These are phyloP conservation scores for Circinella minor DNA, from an alignment of 371 early-diverging fungal species.

Conservation along the genomic window DNA sequence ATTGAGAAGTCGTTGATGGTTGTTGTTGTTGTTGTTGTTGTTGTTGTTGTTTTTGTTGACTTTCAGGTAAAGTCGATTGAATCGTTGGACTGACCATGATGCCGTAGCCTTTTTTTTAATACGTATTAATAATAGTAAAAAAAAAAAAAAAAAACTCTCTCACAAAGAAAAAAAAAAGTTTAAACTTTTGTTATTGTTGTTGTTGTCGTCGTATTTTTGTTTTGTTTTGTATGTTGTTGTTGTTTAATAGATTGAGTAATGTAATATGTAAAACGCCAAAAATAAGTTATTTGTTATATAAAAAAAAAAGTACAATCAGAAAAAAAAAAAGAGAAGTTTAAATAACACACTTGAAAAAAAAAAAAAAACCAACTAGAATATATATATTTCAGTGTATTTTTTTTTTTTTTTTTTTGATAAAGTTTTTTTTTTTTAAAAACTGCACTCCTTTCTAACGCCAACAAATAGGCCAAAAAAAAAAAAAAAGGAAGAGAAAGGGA, in stretches of 20 bases:
- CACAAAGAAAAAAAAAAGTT: background rate
- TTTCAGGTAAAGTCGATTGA: background rate
- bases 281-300: too few relatives aligned
- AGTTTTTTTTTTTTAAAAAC: background rate
- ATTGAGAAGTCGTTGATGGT: background rate
- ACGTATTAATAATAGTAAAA: background rate
- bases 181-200: background rate
- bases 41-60: conserved; percentile 10
- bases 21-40: conserved; percentile 10
- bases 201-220: background rate
- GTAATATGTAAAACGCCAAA: too few relatives aligned
- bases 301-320: too few relatives aligned
- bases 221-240: too few relatives aligned
- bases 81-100: conserved; percentile 3
- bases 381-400: background rate
- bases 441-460: conserved; percentile 1
- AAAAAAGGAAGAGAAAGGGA: background rate
- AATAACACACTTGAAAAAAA: background rate
- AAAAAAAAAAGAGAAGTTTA: background rate
- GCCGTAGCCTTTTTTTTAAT: background rate
- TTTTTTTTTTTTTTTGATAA: background rate
- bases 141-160: background rate
- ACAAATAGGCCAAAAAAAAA: background rate
- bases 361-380: background rate
- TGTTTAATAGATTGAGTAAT: too few relatives aligned